Evolutionary conservation across 1,284 basidiomycete genomes (phyloP).

Genomic region (Irpex sp.): DNA sequence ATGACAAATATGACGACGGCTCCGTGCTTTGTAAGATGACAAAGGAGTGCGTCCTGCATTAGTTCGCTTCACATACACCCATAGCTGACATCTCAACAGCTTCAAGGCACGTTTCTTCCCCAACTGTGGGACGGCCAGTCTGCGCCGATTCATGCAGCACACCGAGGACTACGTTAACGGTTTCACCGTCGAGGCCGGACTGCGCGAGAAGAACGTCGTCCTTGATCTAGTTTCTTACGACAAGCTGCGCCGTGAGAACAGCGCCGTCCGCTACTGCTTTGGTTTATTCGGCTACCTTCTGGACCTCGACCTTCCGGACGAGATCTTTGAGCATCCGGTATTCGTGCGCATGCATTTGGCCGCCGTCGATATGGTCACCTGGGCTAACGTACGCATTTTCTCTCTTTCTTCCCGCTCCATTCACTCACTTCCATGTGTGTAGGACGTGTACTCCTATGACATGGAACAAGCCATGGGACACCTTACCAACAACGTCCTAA

Average conservation of each 20-base stretch:
- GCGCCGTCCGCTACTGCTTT: slow-evolving; percentile 61
- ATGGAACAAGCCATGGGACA: slow-evolving; percentile 72
- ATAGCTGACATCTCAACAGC: slow-evolving; percentile 28
- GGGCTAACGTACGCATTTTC: slow-evolving; percentile 54
- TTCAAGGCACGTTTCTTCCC: slow-evolving; percentile 49
- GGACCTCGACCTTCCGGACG: slow-evolving; percentile 59
- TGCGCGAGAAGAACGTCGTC: slow-evolving; percentile 52
- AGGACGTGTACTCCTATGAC: slow-evolving; percentile 74
- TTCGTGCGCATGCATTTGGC: slow-evolving; percentile 55
- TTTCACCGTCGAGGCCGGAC: slow-evolving; percentile 55
- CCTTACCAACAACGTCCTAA: slow-evolving; percentile 61
- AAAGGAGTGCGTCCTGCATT: slow-evolving; percentile 45
- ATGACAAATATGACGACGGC: slow-evolving; percentile 49
- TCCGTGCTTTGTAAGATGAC: slow-evolving; percentile 55
- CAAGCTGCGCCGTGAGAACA: slow-evolving; percentile 60
- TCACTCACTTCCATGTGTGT: slow-evolving; percentile 8
- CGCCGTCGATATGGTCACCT: slow-evolving; percentile 64
- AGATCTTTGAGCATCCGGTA: slow-evolving; percentile 50
- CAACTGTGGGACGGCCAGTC: slow-evolving; percentile 38
- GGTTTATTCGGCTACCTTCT: slow-evolving; percentile 58
- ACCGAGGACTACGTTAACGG: slow-evolving; percentile 55
- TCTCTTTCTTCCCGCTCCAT: not conserved
- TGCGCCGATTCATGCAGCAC: slow-evolving; percentile 48
- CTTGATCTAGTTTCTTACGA: slow-evolving; percentile 51
- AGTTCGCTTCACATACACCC: not conserved